A percentile compares a stretch with the other conserved stretches of the same genome.
phyloP scores from a whole-genome alignment of 2,329 filamentous ascomycete species.

The Fragosphaeria purpurea region DNA sequence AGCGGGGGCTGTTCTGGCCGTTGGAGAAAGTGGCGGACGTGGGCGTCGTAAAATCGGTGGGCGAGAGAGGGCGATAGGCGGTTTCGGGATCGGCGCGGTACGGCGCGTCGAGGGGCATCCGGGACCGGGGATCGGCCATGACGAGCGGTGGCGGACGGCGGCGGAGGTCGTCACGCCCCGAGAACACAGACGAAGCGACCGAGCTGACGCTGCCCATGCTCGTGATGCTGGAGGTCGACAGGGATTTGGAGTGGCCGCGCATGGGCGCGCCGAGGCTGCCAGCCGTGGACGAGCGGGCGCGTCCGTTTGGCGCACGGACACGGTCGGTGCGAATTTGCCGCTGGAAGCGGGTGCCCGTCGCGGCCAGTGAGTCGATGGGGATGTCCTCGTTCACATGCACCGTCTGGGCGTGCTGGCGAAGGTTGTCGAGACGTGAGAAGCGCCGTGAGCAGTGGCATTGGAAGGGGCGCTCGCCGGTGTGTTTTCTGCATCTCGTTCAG shows the following conservation, averaged over 20 bases:
- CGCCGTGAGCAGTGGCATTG: slow-evolving; percentile 89
- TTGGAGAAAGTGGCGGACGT: slow-evolving; percentile 75
- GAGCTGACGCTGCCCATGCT: slow-evolving; percentile 61
- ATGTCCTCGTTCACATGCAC: slow-evolving; percentile 98
- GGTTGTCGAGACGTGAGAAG: slow-evolving; percentile 89
- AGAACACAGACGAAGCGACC: slow-evolving; percentile 59
- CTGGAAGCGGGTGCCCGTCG: slow-evolving; percentile 84
- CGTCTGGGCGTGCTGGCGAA: slow-evolving; percentile 93
- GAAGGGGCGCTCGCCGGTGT: slow-evolving; percentile 93
- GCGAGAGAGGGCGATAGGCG: slow-evolving; percentile 57
- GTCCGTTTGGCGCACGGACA: slow-evolving; percentile 58
- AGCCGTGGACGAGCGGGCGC: slow-evolving; percentile 67
- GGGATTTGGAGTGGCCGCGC: slow-evolving; percentile 72
- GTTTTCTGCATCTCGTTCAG: slow-evolving; percentile 55
- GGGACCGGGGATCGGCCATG: slow-evolving; percentile 64
- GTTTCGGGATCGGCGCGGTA: slow-evolving; percentile 55
- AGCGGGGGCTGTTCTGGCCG: slow-evolving; percentile 66
- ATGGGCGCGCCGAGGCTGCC: slow-evolving; percentile 61
- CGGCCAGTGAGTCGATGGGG: slow-evolving; percentile 83
- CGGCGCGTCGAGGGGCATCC: slow-evolving; percentile 54
- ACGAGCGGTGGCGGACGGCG: slow-evolving; percentile 72
- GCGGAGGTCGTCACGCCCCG: slow-evolving; percentile 54
- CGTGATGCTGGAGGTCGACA: slow-evolving; percentile 79
- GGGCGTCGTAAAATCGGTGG: slow-evolving; percentile 69
- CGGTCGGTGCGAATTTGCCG: slow-evolving; percentile 83